Evolutionary conservation across 192 early-diverging fungal genomes (phyloP), one percentile per base, ranked within the genome.

Genomic region (Umbelopsis ramanniana): DNA sequence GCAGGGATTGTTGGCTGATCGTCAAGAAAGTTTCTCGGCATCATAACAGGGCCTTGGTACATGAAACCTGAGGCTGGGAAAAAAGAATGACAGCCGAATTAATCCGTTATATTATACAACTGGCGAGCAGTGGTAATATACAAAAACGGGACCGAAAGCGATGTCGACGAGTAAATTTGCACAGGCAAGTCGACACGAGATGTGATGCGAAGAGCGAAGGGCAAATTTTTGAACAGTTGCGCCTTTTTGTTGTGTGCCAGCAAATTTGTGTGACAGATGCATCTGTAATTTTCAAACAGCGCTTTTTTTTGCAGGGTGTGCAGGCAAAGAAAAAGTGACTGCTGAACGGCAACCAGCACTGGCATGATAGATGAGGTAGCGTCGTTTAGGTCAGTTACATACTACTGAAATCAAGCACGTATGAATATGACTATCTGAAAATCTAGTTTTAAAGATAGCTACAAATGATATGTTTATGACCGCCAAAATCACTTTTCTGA

Each of bases 1-100:
- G 70, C 21, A 72, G 71, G 47, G 26, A 63, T 63, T 22, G 57
- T 63, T 29, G 57, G 33, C 57, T 63, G 47, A 50, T 73, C 54
- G 43, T 73, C 63, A 38, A 67, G 60, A 66, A 66, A 73, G 46
- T 67, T 46, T 67, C 72, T 73, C 19, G 72, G 72, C 72, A 73
- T 73, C 72, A 73, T 73, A 37, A 63, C 57, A 63, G 57, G 57
- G 33, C 57, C 57, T 63, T 63, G 26, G 57, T 63, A 63, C 57
- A 63, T 63, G 29, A 37, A 63, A 63, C 15, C 57, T 63, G 26
- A 12, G 57, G 57, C 33, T 63, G 57, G 15, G 33, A 63, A 37
- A 63, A n/a, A 11, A 12, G 57, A 33, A 63, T 63, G 57, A 37
- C 57, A 63, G 33, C 57, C 57, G 33, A 63, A 33, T 26, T 63